phyloP scores from a whole-genome alignment of 2,329 filamentous ascomycete species.

The Cladosporium sp. region DNA sequence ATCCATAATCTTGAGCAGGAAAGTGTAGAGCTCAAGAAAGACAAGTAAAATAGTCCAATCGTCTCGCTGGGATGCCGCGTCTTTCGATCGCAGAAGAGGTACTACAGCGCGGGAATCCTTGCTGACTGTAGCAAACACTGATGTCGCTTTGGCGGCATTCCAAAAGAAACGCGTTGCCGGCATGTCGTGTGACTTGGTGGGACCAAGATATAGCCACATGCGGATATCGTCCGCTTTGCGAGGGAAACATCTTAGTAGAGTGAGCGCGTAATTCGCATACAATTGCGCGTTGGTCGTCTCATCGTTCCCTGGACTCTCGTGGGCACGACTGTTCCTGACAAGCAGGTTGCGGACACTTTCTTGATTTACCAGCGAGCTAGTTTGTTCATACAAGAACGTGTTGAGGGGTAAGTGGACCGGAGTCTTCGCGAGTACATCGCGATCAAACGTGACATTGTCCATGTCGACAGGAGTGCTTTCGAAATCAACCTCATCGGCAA shows the following conservation, averaged over 20 bases:
- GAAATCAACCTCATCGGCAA: slow-evolving; percentile 54
- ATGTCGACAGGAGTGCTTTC: slow-evolving; percentile 34
- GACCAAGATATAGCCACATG: slow-evolving; percentile 84
- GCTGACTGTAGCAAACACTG: slow-evolving; percentile 54
- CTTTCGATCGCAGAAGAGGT: slow-evolving; percentile 45
- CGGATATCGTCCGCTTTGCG: slow-evolving; percentile 78
- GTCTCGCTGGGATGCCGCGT: slow-evolving; percentile 38
- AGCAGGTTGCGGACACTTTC: slow-evolving; percentile 59
- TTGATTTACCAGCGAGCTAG: slow-evolving; percentile 69
- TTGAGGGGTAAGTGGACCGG: slow-evolving; percentile 30
- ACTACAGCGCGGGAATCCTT: slow-evolving; percentile 57
- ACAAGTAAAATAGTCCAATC: slow-evolving; percentile 89
- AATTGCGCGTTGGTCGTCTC: slow-evolving; percentile 61
- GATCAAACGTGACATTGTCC: slow-evolving; percentile 31
- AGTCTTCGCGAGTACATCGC: slow-evolving; percentile 43
- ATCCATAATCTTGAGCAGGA: slow-evolving; percentile 86
- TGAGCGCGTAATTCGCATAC: slow-evolving; percentile 81
- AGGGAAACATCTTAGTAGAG: slow-evolving; percentile 80
- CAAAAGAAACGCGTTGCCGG: slow-evolving; percentile 83
- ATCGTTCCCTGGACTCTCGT: slow-evolving; percentile 25
- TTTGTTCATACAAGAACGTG: slow-evolving; percentile 57
- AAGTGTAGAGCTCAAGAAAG: slow-evolving; percentile 91
- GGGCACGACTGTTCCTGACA: slow-evolving; percentile 12
- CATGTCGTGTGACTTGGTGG: slow-evolving; percentile 42
- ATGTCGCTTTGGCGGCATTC: slow-evolving; percentile 59